A percentile compares a stretch with the other conserved stretches of the same genome.
phyloP scores from a whole-genome alignment of 2,329 filamentous ascomycete species.

The Elsinoe perseae region DNA sequence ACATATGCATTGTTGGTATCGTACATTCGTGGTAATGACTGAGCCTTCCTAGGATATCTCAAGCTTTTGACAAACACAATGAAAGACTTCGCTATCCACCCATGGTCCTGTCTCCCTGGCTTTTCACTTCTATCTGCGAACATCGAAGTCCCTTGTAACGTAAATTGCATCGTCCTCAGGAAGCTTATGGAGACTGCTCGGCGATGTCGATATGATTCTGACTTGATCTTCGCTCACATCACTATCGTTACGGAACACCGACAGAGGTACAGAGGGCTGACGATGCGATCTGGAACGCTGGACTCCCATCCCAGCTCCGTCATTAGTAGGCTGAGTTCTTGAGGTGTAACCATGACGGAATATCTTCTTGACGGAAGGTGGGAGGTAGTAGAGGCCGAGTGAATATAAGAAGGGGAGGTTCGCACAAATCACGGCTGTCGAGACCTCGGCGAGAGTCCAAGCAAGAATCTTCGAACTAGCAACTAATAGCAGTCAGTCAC shows the following conservation, averaged over 20 bases:
- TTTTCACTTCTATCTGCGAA: neutral
- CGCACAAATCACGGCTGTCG: neutral
- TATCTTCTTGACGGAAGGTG: slow-evolving; percentile 1
- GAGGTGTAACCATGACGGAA: slow-evolving; percentile 6
- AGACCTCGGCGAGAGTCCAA: slow-evolving; percentile 9
- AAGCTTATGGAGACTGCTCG: neutral
- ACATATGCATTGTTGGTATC: neutral
- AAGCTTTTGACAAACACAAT: neutral
- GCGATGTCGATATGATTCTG: neutral
- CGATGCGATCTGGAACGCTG: neutral
- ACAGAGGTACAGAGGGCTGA: neutral
- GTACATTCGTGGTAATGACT: neutral
- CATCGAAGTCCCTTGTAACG: slow-evolving; percentile 1
- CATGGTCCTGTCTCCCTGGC: neutral
- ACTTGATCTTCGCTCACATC: neutral
- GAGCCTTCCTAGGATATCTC: neutral
- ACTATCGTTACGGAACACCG: slow-evolving; percentile 5
- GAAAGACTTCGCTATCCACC: neutral
- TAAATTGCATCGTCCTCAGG: neutral
- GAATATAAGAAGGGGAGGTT: slow-evolving; percentile 6
- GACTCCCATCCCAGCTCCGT: neutral
- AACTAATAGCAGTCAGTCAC: neutral
- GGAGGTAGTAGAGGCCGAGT: neutral
- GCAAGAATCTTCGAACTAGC: neutral
- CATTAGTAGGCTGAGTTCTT: neutral